Evolutionary conservation across 257 asterid genomes (phyloP).

Genomic region (Scutellaria baicalensis): DNA sequence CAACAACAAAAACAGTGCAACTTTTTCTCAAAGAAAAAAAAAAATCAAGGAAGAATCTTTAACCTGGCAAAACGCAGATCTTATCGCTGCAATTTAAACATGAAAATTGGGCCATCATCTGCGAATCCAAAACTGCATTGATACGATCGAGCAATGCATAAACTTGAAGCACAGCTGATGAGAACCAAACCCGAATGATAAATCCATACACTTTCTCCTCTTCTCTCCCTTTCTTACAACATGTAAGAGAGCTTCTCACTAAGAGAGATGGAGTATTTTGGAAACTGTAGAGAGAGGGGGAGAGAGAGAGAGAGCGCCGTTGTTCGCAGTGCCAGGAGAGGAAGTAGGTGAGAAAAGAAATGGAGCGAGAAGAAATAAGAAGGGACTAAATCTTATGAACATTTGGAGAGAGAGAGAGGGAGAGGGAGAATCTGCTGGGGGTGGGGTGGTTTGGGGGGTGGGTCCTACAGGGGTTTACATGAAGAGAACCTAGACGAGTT

Average conservation of each 20-base stretch:
- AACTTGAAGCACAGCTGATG: constrained; percentile 5
- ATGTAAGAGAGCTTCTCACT: too few relatives aligned
- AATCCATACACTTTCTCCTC: neutral
- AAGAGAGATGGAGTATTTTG: neutral
- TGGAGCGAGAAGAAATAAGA: neutral
- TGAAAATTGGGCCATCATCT: constrained; percentile 11
- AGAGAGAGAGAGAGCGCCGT: constrained; percentile 17
- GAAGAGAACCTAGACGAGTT: constrained; percentile 85
- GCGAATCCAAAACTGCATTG: constrained; percentile 34
- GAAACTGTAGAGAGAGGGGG: neutral
- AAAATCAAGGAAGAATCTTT: neutral
- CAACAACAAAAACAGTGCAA: neutral
- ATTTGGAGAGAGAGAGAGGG: neutral
- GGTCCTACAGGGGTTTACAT: constrained; percentile 38
- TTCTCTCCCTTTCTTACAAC: neutral
- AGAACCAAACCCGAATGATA: neutral
- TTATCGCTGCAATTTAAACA: constrained; percentile 37
- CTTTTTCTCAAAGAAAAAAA: neutral
- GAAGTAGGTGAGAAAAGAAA: constrained; percentile 14
- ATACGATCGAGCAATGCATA: constrained; percentile 20
- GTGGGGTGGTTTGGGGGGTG: constrained; percentile 9
- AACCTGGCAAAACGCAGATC: constrained; percentile 49
- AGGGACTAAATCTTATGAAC: neutral
- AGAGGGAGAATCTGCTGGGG: neutral
- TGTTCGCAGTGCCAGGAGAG: constrained; percentile 14